These are phyloP conservation scores for Botrytis byssoidea DNA, from an alignment of 2,329 filamentous ascomycete genomes.

Conservation along the genomic window DNA sequence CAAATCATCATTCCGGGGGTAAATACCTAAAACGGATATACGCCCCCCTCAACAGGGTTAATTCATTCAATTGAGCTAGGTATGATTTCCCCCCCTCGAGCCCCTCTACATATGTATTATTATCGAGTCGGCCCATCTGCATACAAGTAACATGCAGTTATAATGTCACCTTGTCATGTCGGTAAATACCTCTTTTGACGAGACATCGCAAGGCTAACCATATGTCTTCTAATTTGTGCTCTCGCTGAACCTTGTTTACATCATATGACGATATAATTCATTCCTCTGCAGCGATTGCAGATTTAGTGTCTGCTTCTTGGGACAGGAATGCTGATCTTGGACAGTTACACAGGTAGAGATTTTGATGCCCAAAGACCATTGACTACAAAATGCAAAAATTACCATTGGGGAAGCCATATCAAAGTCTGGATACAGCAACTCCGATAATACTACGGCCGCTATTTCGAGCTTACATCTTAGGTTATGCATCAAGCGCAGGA, in stretches of 20 bases:
- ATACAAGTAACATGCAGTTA: neutral
- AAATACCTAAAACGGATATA: conserved; percentile 6
- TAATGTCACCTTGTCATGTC: neutral
- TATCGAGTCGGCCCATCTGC: neutral
- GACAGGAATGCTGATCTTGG: conserved; percentile 1
- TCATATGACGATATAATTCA: neutral
- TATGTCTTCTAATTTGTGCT: neutral
- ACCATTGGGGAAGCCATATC: conserved; percentile 26
- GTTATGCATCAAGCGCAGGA: conserved; percentile 58
- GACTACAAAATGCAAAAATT: neutral
- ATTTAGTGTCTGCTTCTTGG: neutral
- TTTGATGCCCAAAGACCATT: neutral
- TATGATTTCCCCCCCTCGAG: neutral
- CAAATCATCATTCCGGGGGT: conserved; percentile 28
- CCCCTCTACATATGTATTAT: neutral
- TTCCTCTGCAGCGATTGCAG: neutral
- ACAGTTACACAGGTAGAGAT: neutral
- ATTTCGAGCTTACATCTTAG: conserved; percentile 58
- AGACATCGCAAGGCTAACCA: neutral
- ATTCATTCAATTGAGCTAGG: neutral
- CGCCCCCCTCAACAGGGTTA: neutral
- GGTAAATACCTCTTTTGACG: neutral
- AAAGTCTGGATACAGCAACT: conserved; percentile 39
- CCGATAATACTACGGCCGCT: conserved; percentile 55
- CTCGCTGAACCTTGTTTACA: neutral